phyloP scores from a whole-genome alignment of 805 yeast species.

The Alloascoidea africana region DNA sequence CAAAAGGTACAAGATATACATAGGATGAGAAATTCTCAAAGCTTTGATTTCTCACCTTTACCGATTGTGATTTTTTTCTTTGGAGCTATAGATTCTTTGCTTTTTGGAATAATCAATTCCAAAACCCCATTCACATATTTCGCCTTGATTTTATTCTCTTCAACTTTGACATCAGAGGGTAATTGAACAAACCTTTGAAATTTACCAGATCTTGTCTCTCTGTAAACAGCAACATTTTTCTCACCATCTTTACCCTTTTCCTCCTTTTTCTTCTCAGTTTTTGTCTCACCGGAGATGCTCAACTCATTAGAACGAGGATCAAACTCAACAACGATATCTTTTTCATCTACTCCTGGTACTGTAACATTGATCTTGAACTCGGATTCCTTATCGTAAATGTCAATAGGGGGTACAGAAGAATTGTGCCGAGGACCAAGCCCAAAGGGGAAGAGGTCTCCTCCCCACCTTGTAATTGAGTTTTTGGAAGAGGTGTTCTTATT shows the following conservation, averaged over 20 bases:
- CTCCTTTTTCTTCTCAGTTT: constrained; percentile 14
- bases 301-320: constrained; percentile 28
- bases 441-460: too few species aligned
- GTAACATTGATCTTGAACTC: constrained; percentile 21
- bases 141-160: constrained; percentile 29
- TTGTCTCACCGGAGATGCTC: constrained; percentile 24
- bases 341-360: constrained; percentile 21
- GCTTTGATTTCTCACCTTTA: too few species aligned
- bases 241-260: constrained; percentile 11
- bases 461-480: too few species aligned
- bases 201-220: constrained; percentile 23
- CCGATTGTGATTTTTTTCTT: too few species aligned
- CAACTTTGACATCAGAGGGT: constrained; percentile 23
- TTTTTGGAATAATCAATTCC: constrained; percentile 25
- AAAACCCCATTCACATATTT: constrained; percentile 29
- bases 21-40: too few species aligned
- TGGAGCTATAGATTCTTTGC: too few species aligned
- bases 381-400: constrained; percentile 18
- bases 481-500: too few species aligned
- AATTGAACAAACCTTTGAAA: constrained; percentile 28
- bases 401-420: constrained; percentile 22
- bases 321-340: constrained; percentile 30
- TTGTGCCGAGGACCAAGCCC: too few species aligned
- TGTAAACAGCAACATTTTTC: constrained; percentile 14
- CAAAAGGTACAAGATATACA: too few species aligned